Evolutionary conservation across 768 basidiomycete genomes (phyloP), one percentile per base, ranked within the genome.

Genomic region (Podaxis sp.): DNA sequence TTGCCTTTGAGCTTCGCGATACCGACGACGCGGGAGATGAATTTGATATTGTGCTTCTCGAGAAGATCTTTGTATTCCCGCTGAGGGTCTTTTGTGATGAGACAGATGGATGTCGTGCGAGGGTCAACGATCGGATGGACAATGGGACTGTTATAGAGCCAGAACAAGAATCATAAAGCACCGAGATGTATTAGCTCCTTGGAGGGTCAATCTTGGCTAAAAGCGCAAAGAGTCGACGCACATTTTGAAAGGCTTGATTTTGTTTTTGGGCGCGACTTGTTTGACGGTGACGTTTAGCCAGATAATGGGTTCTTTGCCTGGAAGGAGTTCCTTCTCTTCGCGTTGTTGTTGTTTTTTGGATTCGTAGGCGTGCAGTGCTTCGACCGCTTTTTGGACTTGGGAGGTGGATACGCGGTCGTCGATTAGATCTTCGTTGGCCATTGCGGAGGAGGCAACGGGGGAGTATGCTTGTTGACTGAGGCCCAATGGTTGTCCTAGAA

Each of bases 1-100:
- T 98, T 98, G 24, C 96, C 96, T 78, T 92, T 94, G 63, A 99
- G 83, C 74, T 99, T 98, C 64, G 83, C 82, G 51, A 98, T 76
- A 17, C 95, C 96, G 52, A 99, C 93, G 40, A 99, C 95, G 39
- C 95, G 82, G 28, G 86, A 88, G 71, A 99, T 89, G 68, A 98
- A 99, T 68, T 89, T 90, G 80, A 99, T 87, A 55, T 86, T 82
- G 51, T 92, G 80, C 54, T 77, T 76, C 52, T 87, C 88, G 7
- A 99, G 80, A 11, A 97, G 87, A 72, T 96, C 93, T 75, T 99
- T 99, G 82, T 98, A 99, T 72, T 94, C 84, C 51, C 96, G 81
- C 69, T 99, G 96, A 1, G 96, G 96, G 73, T 96, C 93, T 77
- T 98, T 99, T 56, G 91, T 91, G 75, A 99, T 90, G 56, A 99